phyloP scores from a whole-genome alignment of 2,329 filamentous ascomycete species.

The Stagonosporopsis rhizophila region DNA sequence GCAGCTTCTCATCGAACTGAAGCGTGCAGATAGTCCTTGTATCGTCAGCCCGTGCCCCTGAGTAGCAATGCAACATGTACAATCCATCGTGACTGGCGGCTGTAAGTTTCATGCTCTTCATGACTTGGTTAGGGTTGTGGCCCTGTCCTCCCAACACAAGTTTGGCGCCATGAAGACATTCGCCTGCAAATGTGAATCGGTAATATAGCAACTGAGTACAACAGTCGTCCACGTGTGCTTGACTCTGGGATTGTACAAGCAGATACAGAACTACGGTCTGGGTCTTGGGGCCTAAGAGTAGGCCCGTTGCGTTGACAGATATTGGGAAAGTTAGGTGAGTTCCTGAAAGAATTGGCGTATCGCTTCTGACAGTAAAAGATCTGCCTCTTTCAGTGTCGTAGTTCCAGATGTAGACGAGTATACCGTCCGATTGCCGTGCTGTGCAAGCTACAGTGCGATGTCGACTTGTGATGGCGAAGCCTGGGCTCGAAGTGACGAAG shows the following conservation, averaged over 20 bases:
- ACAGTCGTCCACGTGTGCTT: neutral
- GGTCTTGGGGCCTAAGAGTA: conserved; percentile 21
- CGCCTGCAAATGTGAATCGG: conserved; percentile 26
- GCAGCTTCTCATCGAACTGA: conserved; percentile 23
- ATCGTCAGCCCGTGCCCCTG: neutral
- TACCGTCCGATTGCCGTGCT: conserved; percentile 1
- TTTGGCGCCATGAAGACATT: neutral
- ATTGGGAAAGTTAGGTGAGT: neutral
- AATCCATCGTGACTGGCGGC: conserved; percentile 11
- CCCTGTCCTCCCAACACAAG: neutral
- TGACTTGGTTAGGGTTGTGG: neutral
- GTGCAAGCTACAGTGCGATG: conserved; percentile 34
- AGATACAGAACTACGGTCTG: conserved; percentile 19
- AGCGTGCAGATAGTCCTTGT: neutral
- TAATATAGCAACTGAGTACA: neutral
- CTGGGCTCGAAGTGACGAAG: conserved; percentile 15
- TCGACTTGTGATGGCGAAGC: conserved; percentile 24
- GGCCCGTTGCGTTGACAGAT: neutral
- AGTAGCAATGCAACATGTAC: conserved; percentile 1
- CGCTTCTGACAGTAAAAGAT: conserved; percentile 27
- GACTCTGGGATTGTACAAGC: neutral
- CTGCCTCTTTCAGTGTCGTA: conserved; percentile 33
- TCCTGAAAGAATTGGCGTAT: neutral
- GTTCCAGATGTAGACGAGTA: conserved; percentile 39
- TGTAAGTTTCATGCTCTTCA: neutral